phyloP scores from a whole-genome alignment of 352 stramenopile genomes.

The Pythium rishiriense region DNA sequence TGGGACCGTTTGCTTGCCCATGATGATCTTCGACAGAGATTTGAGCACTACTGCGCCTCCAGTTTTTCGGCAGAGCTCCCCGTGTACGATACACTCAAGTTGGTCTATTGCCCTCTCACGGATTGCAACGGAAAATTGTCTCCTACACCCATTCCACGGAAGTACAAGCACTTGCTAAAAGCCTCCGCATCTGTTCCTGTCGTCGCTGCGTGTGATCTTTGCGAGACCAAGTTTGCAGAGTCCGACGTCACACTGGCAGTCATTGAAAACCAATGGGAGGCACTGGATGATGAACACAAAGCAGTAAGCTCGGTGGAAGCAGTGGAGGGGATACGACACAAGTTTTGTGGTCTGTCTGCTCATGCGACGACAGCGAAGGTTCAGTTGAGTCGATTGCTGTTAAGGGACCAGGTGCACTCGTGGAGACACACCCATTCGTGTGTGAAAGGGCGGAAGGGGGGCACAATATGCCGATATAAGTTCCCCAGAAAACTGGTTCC shows the following conservation, averaged over 20 bases:
- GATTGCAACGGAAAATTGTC: slow-evolving; percentile 15
- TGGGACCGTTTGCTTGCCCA: slow-evolving; percentile 22
- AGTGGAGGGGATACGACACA: slow-evolving; percentile 8
- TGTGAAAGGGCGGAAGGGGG: too few relatives aligned
- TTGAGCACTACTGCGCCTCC: slow-evolving; percentile 28
- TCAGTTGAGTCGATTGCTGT: slow-evolving; percentile 24
- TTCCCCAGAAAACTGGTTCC: not conserved
- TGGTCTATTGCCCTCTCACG: slow-evolving; percentile 1
- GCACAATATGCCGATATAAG: not conserved
- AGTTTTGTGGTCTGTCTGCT: slow-evolving; percentile 19
- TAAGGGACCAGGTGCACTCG: slow-evolving; percentile 23
- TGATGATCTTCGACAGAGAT: slow-evolving; percentile 4
- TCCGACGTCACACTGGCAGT: slow-evolving; percentile 1
- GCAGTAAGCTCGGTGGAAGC: slow-evolving; percentile 1
- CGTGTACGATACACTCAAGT: slow-evolving; percentile 1
- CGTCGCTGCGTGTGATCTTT: slow-evolving; percentile 4
- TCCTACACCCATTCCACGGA: slow-evolving; percentile 15
- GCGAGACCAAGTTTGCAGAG: slow-evolving; percentile 2
- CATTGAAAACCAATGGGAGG: slow-evolving; percentile 7
- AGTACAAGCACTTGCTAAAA: slow-evolving; percentile 22
- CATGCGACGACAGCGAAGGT: slow-evolving; percentile 13
- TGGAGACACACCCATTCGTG: slow-evolving; percentile 23
- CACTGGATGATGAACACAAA: slow-evolving; percentile 15
- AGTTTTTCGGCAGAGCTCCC: slow-evolving; percentile 28
- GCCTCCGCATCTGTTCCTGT: slow-evolving; percentile 1